A percentile compares a stretch with the other conserved stretches of the same genome.
Evolutionary conservation across 257 asterid genomes (phyloP).

Genomic region (Solanum sitiens): DNA sequence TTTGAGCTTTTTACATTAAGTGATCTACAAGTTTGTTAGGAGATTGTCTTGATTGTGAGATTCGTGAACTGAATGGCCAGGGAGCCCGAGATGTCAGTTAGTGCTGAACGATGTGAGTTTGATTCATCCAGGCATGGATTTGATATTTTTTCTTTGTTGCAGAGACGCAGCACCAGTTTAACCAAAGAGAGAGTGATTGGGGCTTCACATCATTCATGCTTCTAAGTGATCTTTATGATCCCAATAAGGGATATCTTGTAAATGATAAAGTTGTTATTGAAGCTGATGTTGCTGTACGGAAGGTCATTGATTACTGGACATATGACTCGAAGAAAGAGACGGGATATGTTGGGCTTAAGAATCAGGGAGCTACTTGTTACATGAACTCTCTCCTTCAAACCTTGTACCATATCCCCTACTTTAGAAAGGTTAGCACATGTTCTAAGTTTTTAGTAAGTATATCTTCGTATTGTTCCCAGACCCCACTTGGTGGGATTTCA

Average conservation of each 20-base stretch:
- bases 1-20: background rate
- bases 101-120: background rate
- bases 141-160: slow-evolving; percentile 12
- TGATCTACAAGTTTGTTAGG: background rate
- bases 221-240: slow-evolving; percentile 85
- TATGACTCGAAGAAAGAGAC: slow-evolving; percentile 98
- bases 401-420: slow-evolving; percentile 86
- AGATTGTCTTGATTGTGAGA: background rate
- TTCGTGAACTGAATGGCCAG: background rate
- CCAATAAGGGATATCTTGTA: slow-evolving; percentile 76
- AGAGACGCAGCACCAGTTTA: slow-evolving; percentile 97
- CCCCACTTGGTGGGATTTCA: background rate
- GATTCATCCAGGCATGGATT: background rate
- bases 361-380: slow-evolving; percentile 99
- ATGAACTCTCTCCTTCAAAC: slow-evolving; percentile 98
- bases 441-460: slow-evolving; percentile 5
- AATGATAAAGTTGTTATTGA: slow-evolving; percentile 75
- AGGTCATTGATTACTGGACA: slow-evolving; percentile 87
- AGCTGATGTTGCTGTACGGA: slow-evolving; percentile 96
- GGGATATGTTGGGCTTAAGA: slow-evolving; percentile 95
- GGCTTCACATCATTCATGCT: slow-evolving; percentile 98
- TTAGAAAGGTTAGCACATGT: slow-evolving; percentile 63
- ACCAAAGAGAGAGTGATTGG: slow-evolving; percentile 97
- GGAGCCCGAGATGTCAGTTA: background rate
- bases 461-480: background rate